Conservation (phyloP, 345 rosid species). For the Kandelia obovata region DNA sequence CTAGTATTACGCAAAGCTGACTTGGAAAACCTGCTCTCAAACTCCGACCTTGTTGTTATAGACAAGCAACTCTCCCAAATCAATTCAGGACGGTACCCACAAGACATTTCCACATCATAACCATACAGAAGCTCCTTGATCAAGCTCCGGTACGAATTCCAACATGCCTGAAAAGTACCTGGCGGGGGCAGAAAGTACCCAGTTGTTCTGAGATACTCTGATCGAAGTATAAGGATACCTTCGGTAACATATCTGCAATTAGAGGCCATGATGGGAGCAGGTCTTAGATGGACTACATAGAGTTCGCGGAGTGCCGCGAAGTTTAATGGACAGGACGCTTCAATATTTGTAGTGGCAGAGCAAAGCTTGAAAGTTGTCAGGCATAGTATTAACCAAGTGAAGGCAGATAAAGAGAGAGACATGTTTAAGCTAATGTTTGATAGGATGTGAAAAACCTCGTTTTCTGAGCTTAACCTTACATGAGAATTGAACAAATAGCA, state of each 20-base stretch:
- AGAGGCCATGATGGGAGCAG: constrained; percentile 4
- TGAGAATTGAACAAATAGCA: neutral
- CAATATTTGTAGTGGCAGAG: constrained; percentile 6
- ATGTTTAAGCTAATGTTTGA: constrained; percentile 8
- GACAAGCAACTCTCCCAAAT: constrained; percentile 25
- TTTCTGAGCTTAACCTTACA: neutral
- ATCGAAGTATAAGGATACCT: constrained; percentile 28
- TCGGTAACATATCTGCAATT: constrained; percentile 20
- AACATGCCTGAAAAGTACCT: constrained; percentile 20
- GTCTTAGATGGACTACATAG: constrained; percentile 11
- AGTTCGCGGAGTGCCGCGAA: constrained; percentile 19
- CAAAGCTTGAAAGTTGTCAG: constrained; percentile 5
- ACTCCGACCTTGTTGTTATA: constrained; percentile 26
- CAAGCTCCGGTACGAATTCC: constrained; percentile 23
- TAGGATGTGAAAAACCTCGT: constrained; percentile 6
- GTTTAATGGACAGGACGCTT: constrained; percentile 31
- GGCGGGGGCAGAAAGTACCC: constrained; percentile 34
- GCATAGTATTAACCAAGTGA: constrained; percentile 5
- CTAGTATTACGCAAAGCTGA: constrained; percentile 21
- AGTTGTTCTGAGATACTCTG: constrained; percentile 26
- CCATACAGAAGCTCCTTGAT: constrained; percentile 15
- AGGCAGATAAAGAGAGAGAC: constrained; percentile 9
- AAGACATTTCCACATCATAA: constrained; percentile 28
- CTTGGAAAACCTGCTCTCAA: constrained; percentile 33
- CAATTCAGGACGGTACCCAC: constrained; percentile 28